Evolutionary conservation across 2,329 filamentous ascomycete species (phyloP), one percentile per base, ranked within the genome.

Genomic region (Ascochyta koolunga): DNA sequence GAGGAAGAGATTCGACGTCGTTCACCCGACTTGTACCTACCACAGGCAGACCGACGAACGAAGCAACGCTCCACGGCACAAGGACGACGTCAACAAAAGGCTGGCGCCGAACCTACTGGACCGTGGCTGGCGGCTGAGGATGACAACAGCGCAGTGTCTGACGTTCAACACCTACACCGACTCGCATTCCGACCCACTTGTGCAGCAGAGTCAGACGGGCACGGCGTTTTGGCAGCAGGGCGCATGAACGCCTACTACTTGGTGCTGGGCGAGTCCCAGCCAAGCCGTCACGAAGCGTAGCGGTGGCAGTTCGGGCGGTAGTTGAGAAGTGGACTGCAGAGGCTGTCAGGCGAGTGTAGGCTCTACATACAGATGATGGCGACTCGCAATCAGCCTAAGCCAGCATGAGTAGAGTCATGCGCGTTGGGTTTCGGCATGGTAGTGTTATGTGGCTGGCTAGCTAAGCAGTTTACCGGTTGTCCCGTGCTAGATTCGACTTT

Each of bases 71-170:
- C 8, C 60, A 63, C 37, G 68, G 68, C 18, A 68, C 62, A 8
- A 58, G 67, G 39, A 72, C 68, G 3, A 62, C 62, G 5, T 67
- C 69, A 2, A 66, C 54, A 22, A 62, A 67, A 43, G 69, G 70
- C 40, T 73, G 71, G 71, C 61, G 69, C 39, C 66, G 71, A 16
- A 72, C 70, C 24, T 66, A 72, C 47, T 74, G 72, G 72, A 69
- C 66, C 3, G 66, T 74, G 5, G 50, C 60, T 22, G 65, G 67
- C 40, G 62, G 62, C 22, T 72, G 70, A 73, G n/a, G n/a, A 57
- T 13, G 18, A 42, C 2, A 8, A 3, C 9, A 3, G 21, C 7
- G 16, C 19, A 8, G n/a, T 15, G 29, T 18, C 22, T 19, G 6
- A 18, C 11, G 22, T 18, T 25, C 11, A 21, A 22, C 32, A 49